These are phyloP conservation scores for Paratrypanosoma confusum DNA, from an alignment of 208 protist genomes.

Conservation along the genomic window DNA sequence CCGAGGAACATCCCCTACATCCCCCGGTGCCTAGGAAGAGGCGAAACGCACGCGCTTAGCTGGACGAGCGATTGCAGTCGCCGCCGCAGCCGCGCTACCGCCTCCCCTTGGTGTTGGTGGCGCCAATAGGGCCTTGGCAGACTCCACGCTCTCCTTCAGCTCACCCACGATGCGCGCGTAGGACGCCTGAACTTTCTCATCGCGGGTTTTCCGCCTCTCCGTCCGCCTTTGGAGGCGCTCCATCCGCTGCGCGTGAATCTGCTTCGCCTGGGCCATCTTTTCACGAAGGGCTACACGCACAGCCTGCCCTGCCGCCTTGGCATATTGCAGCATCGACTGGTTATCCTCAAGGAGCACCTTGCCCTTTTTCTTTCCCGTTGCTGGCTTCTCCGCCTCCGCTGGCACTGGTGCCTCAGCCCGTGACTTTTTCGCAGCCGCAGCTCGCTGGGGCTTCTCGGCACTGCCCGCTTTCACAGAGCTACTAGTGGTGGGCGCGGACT, in stretches of 20 bases:
- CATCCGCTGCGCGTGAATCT: slow-evolving; percentile 39
- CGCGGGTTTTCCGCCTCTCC: slow-evolving; percentile 28
- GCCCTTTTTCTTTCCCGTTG: not conserved
- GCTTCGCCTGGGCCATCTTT: slow-evolving; percentile 37
- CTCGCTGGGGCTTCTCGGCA: not conserved
- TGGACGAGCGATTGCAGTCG: no score
- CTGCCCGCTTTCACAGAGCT: no score
- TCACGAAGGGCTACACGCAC: slow-evolving; percentile 38
- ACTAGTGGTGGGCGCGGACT: no score
- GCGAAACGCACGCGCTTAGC: no score
- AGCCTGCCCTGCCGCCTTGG: slow-evolving; percentile 33
- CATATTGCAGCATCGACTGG: slow-evolving; percentile 33
- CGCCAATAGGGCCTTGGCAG: no score
- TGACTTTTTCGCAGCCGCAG: not conserved
- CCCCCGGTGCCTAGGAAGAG: no score
- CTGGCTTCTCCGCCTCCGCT: slow-evolving; percentile 5
- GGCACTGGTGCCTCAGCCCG: slow-evolving; percentile 9
- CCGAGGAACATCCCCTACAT: no score
- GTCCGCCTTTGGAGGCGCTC: slow-evolving; percentile 26
- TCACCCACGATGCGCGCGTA: slow-evolving; percentile 70
- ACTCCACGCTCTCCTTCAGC: slow-evolving; percentile 68
- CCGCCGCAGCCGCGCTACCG: no score
- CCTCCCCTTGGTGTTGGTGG: no score
- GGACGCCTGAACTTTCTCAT: slow-evolving; percentile 28
- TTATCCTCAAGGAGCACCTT: slow-evolving; percentile 22